Percentiles rank a stretch among this genome's conserved stretches.
These are phyloP conservation scores for Hanseniaspora sp. DNA, from an alignment of 1,139 yeast genomes.

Conservation along the genomic window DNA sequence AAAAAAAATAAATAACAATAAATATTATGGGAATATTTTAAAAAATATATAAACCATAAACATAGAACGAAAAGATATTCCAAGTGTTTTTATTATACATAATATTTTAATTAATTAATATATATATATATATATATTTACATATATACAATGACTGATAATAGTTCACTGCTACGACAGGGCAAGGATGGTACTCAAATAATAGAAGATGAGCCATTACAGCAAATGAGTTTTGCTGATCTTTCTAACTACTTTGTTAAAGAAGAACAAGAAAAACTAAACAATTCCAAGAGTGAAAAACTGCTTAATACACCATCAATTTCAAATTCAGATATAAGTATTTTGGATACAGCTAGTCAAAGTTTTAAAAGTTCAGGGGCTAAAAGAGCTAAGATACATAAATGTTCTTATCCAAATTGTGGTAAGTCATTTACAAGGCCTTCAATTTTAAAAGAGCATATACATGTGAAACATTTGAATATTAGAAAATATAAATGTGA, in stretches of 20 bases:
- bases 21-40: too few relatives aligned
- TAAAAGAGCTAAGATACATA: slow-evolving; percentile 45
- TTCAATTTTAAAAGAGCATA: slow-evolving; percentile 71
- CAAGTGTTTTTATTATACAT: neutral
- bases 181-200: neutral
- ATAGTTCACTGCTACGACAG: neutral
- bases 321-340: slow-evolving; percentile 1
- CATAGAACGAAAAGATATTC: too few relatives aligned
- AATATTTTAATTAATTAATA: neutral
- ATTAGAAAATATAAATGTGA: slow-evolving; percentile 66
- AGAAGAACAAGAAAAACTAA: slow-evolving; percentile 5
- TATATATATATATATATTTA: too few relatives aligned
- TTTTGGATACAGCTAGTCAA: slow-evolving; percentile 9
- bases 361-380: slow-evolving; percentile 27
- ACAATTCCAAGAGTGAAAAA: neutral
- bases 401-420: slow-evolving; percentile 57
- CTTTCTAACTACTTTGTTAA: slow-evolving; percentile 6
- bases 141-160: neutral
- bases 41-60: too few relatives aligned
- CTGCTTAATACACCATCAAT: neutral
- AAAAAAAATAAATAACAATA: too few relatives aligned
- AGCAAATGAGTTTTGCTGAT: neutral
- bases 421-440: slow-evolving; percentile 71
- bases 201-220: neutral
- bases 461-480: slow-evolving; percentile 57